Evolutionary conservation across 176 grass and related monocot species (phyloP).

Genomic region (Oropetium thomaeum): DNA sequence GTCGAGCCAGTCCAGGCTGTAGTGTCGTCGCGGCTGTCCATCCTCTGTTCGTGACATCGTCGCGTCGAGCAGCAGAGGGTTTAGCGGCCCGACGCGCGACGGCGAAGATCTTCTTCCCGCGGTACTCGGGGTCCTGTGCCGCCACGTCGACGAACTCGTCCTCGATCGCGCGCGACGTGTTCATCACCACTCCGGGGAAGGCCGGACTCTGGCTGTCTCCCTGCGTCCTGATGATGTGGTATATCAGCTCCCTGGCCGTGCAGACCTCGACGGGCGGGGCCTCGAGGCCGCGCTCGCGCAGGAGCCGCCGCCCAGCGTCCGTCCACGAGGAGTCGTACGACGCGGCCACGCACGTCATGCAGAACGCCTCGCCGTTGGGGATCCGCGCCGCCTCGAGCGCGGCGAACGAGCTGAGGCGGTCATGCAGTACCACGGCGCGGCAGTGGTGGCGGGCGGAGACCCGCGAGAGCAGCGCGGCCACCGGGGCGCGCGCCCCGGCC

Average conservation of each 20-base stretch:
- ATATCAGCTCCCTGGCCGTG: conserved; percentile 26
- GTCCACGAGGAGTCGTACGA: conserved; percentile 28
- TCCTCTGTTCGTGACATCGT: not conserved
- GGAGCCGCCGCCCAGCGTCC: not conserved
- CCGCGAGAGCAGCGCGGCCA: conserved; percentile 6
- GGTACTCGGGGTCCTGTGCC: not conserved
- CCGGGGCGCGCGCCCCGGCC: not conserved
- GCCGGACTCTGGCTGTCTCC: conserved; percentile 1
- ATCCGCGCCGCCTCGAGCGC: conserved; percentile 17
- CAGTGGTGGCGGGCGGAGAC: conserved; percentile 24
- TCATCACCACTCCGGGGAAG: conserved; percentile 19
- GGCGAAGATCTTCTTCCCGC: conserved; percentile 32
- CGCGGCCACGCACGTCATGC: conserved; percentile 29
- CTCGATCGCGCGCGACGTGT: conserved; percentile 39
- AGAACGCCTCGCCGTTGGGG: conserved; percentile 46
- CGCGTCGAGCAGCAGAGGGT: conserved; percentile 20
- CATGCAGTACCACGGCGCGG: conserved; percentile 43
- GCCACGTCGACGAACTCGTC: conserved; percentile 40
- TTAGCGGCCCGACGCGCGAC: conserved; percentile 62
- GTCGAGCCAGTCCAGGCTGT: conserved; percentile 53
- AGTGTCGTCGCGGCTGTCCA: conserved; percentile 7
- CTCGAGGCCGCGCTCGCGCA: conserved; percentile 6
- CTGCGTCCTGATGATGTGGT: not conserved
- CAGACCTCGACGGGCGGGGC: conserved; percentile 9
- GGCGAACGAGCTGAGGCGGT: conserved; percentile 32